Conservation (phyloP, 768 basidiomycete genomes). For the Tricholoma sp. region DNA sequence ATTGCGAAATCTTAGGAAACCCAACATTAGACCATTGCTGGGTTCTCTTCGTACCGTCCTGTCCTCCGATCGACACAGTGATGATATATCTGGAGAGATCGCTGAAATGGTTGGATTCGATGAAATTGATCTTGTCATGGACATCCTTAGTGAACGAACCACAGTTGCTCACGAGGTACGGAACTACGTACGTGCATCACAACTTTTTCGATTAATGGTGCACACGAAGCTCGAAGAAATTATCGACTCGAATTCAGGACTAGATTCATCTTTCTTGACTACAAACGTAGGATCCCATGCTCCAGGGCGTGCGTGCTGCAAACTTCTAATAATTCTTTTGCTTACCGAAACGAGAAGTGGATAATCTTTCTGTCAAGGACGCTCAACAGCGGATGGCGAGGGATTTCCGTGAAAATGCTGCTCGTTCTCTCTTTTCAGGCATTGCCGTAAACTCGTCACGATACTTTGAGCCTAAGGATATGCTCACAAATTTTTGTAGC, state of each 20-base stretch:
- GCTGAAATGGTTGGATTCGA: constrained; percentile 83
- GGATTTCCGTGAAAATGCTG: constrained; percentile 52
- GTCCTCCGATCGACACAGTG: constrained; percentile 47
- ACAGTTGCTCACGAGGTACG: constrained; percentile 45
- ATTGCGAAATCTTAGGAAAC: constrained; percentile 18
- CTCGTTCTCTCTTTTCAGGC: constrained; percentile 59
- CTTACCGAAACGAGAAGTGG: background rate
- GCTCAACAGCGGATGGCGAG: constrained; percentile 61
- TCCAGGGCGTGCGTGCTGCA: background rate
- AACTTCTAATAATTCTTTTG: background rate
- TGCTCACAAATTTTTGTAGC: constrained; percentile 26
- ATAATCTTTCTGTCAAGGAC: constrained; percentile 35
- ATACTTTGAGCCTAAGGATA: background rate
- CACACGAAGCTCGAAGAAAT: background rate
- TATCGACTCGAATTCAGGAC: background rate
- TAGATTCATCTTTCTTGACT: background rate
- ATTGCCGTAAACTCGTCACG: constrained; percentile 37
- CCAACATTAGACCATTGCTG: constrained; percentile 22
- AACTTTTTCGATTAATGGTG: background rate
- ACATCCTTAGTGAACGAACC: constrained; percentile 57
- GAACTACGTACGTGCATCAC: background rate
- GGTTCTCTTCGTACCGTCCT: constrained; percentile 34
- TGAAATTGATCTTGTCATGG: constrained; percentile 70
- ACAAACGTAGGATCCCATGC: background rate
- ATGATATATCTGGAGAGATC: constrained; percentile 73